A percentile compares a stretch with the other conserved stretches of the same genome.
Conservation (phyloP, 2,329 filamentous ascomycete genomes). For the Colletotrichum sp. region DNA sequence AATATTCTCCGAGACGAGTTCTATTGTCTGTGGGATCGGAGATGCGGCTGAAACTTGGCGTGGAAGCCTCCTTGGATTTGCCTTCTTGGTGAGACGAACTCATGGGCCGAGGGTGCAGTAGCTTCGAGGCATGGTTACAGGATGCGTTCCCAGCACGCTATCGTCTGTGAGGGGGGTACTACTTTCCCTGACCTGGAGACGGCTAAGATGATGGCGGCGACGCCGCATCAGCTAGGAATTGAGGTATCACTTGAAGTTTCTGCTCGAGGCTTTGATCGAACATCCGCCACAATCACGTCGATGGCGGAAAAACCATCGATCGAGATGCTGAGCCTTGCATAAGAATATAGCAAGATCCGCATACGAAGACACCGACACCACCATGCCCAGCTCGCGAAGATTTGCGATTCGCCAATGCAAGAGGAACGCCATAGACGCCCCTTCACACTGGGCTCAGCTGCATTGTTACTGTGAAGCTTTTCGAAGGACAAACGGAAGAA, state of each 20-base stretch:
- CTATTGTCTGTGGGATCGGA: background rate
- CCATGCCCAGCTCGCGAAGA: background rate
- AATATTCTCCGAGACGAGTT: background rate
- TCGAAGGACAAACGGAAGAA: background rate
- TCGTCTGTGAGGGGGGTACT: background rate
- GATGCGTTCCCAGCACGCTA: background rate
- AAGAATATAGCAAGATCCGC: too few species aligned
- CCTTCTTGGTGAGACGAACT: background rate
- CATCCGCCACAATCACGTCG: background rate
- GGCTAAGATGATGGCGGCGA: background rate
- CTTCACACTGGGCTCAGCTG: background rate
- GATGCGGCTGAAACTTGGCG: background rate
- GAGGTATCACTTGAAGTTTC: background rate
- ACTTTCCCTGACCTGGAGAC: background rate
- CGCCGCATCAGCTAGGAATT: background rate
- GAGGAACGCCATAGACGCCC: background rate
- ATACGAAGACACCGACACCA: background rate
- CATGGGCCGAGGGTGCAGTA: background rate
- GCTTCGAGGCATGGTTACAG: background rate
- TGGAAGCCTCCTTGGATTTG: background rate
- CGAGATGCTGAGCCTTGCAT: background rate
- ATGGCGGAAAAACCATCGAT: background rate
- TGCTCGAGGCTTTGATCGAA: background rate
- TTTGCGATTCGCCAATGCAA: background rate
- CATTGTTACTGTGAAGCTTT: background rate